These are phyloP conservation scores for Erigeron philadelphicus DNA, from an alignment of 140 eudicot genomes.

Conservation along the genomic window DNA sequence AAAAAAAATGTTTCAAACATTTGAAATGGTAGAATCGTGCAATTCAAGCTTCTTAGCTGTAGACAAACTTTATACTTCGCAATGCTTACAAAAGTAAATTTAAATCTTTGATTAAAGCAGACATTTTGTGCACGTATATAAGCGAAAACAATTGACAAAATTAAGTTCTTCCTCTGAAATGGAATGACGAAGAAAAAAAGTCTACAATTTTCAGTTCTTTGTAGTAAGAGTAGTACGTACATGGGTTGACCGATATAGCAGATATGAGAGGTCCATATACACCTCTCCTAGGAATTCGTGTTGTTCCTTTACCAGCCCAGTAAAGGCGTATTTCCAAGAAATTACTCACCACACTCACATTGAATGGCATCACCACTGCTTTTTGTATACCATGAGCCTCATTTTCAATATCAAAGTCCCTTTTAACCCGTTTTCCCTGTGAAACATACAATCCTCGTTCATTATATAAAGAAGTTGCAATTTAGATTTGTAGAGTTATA, in stretches of 20 bases:
- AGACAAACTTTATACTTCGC: not conserved
- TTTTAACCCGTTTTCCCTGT: constrained; percentile 49
- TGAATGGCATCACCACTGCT: constrained; percentile 38
- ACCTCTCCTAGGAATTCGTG: constrained; percentile 71
- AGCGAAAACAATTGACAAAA: not conserved
- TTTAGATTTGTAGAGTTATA: too few relatives aligned
- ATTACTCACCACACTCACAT: constrained; percentile 42
- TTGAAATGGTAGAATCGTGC: not conserved
- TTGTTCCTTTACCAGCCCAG: constrained; percentile 79
- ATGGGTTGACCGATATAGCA: constrained; percentile 66
- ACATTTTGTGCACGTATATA: not conserved
- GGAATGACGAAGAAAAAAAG: not conserved
- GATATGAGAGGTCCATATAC: constrained; percentile 75
- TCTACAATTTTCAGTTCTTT: not conserved
- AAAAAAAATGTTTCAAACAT: not conserved
- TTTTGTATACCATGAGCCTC: constrained; percentile 51
- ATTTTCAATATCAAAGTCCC: constrained; percentile 62
- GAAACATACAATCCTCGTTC: not conserved
- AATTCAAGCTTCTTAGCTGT: not conserved
- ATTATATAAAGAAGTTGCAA: too few relatives aligned
- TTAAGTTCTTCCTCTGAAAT: too few relatives aligned
- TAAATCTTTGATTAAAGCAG: too few relatives aligned
- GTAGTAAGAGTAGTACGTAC: constrained; percentile 35
- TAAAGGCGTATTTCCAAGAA: constrained; percentile 60
- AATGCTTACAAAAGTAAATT: too few relatives aligned